Conservation (phyloP, 768 basidiomycete species). For the Inosperma sp. region DNA sequence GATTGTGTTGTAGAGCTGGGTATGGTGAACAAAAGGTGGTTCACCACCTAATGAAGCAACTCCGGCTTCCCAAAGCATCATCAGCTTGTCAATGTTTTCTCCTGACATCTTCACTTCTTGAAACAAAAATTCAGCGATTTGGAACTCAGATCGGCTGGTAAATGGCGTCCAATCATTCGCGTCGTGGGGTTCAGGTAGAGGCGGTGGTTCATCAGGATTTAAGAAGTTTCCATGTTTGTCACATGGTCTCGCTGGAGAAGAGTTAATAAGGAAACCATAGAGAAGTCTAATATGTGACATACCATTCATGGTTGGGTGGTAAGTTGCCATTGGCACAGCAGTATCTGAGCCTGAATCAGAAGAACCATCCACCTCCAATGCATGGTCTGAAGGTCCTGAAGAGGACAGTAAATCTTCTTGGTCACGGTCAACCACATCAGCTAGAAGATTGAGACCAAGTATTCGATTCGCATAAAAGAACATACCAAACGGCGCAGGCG, state of each 20-base stretch:
- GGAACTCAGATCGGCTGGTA: conserved; percentile 8
- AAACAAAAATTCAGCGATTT: conserved; percentile 19
- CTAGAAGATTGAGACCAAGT: neutral
- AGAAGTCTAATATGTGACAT: no score
- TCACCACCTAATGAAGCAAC: neutral
- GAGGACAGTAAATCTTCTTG: no score
- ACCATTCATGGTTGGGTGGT: neutral
- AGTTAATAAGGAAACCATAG: no score
- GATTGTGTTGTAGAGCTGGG: conserved; percentile 31
- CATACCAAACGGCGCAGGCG: no score
- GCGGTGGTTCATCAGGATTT: neutral
- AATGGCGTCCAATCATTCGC: conserved; percentile 16
- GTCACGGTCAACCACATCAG: no score
- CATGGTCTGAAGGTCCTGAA: no score
- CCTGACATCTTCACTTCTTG: conserved; percentile 16
- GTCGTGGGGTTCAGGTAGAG: neutral
- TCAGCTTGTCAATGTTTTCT: conserved; percentile 21
- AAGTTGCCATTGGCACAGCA: neutral
- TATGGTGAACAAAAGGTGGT: conserved; percentile 29
- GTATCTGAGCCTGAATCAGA: neutral
- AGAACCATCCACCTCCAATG: no score
- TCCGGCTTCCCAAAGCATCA: conserved; percentile 21
- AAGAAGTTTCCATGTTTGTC: no score
- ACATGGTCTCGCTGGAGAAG: conserved; percentile 4
- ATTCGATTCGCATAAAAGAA: no score